phyloP scores from a whole-genome alignment of 257 asterid species.

The Striga asiatica region DNA sequence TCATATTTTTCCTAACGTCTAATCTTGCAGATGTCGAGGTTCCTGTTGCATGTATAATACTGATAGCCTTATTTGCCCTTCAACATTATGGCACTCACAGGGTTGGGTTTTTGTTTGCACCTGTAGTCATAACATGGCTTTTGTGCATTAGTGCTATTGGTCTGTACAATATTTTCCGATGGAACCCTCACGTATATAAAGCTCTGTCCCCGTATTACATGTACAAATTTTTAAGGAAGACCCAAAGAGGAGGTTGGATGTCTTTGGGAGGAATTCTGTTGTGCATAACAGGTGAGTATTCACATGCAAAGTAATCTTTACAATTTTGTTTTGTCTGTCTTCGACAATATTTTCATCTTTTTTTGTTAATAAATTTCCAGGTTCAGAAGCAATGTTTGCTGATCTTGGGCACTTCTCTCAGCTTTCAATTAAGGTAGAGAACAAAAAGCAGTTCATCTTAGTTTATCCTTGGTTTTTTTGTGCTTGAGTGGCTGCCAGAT shows the following conservation, averaged over 20 bases:
- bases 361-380: slow-evolving; percentile 25
- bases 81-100: slow-evolving; percentile 98
- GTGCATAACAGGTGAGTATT: slow-evolving; percentile 68
- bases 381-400: slow-evolving; percentile 99
- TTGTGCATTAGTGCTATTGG: slow-evolving; percentile 77
- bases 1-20: no score
- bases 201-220: slow-evolving; percentile 86
- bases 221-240: slow-evolving; percentile 79
- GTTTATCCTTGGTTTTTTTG: no score
- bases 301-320: no score
- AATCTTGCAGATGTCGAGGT: slow-evolving; percentile 81
- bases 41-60: slow-evolving; percentile 72
- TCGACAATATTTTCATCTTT: slow-evolving; percentile 9
- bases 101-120: slow-evolving; percentile 95
- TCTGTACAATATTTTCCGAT: slow-evolving; percentile 57
- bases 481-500: no score
- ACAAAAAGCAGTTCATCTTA: no score
- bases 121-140: slow-evolving; percentile 89
- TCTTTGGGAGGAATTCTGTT: slow-evolving; percentile 85
- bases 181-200: slow-evolving; percentile 77
- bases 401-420: slow-evolving; percentile 95
- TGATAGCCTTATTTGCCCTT: slow-evolving; percentile 84
- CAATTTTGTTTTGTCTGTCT: slow-evolving; percentile 3
- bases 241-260: slow-evolving; percentile 82
- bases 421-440: slow-evolving; percentile 63